Evolutionary conservation across 2,329 filamentous ascomycete species (phyloP), one percentile per base, ranked within the genome.

Genomic region (Aspergillus costaricaensis): DNA sequence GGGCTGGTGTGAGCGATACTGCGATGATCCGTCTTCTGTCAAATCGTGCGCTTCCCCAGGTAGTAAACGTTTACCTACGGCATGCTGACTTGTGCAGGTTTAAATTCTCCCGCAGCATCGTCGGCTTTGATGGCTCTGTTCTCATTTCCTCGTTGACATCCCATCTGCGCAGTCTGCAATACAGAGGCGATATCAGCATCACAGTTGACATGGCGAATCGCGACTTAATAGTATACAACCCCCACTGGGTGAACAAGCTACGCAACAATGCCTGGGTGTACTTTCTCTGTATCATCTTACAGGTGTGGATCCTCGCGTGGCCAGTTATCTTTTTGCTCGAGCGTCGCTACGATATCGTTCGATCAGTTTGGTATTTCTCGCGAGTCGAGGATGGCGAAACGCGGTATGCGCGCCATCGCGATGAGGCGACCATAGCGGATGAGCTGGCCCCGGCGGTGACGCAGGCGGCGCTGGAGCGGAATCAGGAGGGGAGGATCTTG

Each of bases 271-370:
- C n/a, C 6, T 71, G 66, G 36, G 65, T 76, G 7, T 78, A 71
- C 67, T 78, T 70, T 71, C 8, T 43, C 3, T 71, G 71, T 30
- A 70, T 78, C 9, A 65, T 78, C 38, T 65, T 76, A 7, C 76
- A 77, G 56, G 68, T 78, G 7, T 78, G 76, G 76, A 70, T 77
- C 51, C 63, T 78, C 51, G 68, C 74, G 6, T 78, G 76, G 76
- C 76, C 76, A 0, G 61, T 76, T 1, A 74, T 78, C 43, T 72
- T 71, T 64, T 55, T 77, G 1, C 59, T 77, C 32, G 76, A 78
- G 55, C 72, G 69, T 36, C 71, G 72, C 1, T 78, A 78, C 50
- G 72, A 75, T 17, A 61, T 76, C 2, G 70, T 72, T 12, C 61
- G 65, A 4, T 70, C 72, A 2, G 63, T 65, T 12, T 76, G 76